Evolutionary conservation across 352 stramenopile species (phyloP).

Genomic region (Thalassiosira allenii): DNA sequence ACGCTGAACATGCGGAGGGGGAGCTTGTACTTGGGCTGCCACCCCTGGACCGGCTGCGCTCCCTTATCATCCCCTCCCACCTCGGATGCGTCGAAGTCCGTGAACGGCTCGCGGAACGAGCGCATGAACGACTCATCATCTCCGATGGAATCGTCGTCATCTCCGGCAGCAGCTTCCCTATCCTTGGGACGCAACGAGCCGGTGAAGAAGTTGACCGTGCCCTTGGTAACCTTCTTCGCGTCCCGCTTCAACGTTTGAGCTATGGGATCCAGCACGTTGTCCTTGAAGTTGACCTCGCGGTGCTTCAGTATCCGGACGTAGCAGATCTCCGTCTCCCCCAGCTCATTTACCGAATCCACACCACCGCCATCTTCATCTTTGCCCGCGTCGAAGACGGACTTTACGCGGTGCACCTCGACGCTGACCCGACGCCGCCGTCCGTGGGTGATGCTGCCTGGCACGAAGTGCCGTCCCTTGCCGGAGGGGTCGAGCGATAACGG

Average conservation of each 20-base stretch:
- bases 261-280: background rate
- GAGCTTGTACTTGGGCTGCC: slow-evolving; percentile 73
- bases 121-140: slow-evolving; percentile 37
- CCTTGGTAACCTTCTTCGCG: slow-evolving; percentile 18
- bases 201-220: slow-evolving; percentile 24
- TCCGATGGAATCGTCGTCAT: slow-evolving; percentile 21
- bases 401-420: slow-evolving; percentile 40
- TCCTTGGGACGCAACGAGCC: background rate
- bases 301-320: slow-evolving; percentile 37
- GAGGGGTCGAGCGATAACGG: slow-evolving; percentile 31
- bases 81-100: too few species aligned
- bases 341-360: slow-evolving; percentile 30
- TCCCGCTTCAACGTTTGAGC: background rate
- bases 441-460: slow-evolving; percentile 34
- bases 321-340: slow-evolving; percentile 47
- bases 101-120: too few species aligned
- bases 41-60: too few species aligned
- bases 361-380: slow-evolving; percentile 39
- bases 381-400: slow-evolving; percentile 5
- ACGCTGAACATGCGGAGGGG: slow-evolving; percentile 56
- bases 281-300: slow-evolving; percentile 10
- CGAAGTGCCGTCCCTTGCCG: slow-evolving; percentile 37
- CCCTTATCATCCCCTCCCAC: too few species aligned
- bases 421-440: slow-evolving; percentile 21
- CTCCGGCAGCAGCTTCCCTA: slow-evolving; percentile 4